Conservation (phyloP, 768 basidiomycete genomes). For the Mycena venus region DNA sequence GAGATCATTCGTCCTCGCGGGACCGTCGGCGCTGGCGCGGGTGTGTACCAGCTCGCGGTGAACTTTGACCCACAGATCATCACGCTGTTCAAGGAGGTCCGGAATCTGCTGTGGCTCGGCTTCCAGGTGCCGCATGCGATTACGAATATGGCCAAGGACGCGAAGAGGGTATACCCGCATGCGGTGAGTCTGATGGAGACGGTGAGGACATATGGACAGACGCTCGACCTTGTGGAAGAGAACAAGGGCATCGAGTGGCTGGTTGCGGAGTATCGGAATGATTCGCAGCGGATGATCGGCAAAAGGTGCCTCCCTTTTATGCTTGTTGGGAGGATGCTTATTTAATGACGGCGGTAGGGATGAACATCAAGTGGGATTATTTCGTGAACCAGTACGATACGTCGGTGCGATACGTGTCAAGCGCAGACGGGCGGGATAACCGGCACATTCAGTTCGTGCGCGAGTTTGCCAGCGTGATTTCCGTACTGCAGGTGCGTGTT, state of each 20-base stretch:
- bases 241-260: conserved; percentile 95
- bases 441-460: conserved; percentile 94
- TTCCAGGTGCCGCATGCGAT: conserved; percentile 96
- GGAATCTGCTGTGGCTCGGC: conserved; percentile 95
- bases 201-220: conserved; percentile 97
- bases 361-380: conserved; percentile 97
- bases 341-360: conserved; percentile 65
- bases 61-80: conserved; percentile 99
- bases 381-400: conserved; percentile 96
- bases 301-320: conserved; percentile 72
- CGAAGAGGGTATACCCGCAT: conserved; percentile 97
- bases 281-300: conserved; percentile 92
- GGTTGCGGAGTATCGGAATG: conserved; percentile 94
- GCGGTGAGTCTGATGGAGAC: conserved; percentile 99
- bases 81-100: conserved; percentile 97
- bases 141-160: conserved; percentile 98
- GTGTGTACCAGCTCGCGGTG: conserved; percentile 85
- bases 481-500: conserved; percentile 81
- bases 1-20: conserved; percentile 86
- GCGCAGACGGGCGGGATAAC: conserved; percentile 84
- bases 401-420: conserved; percentile 73
- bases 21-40: conserved; percentile 55
- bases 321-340: neutral
- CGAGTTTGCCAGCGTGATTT: conserved; percentile 94
- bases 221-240: conserved; percentile 88